phyloP scores from a whole-genome alignment of 345 rosid genomes.

The Tarenaya hassleriana region DNA sequence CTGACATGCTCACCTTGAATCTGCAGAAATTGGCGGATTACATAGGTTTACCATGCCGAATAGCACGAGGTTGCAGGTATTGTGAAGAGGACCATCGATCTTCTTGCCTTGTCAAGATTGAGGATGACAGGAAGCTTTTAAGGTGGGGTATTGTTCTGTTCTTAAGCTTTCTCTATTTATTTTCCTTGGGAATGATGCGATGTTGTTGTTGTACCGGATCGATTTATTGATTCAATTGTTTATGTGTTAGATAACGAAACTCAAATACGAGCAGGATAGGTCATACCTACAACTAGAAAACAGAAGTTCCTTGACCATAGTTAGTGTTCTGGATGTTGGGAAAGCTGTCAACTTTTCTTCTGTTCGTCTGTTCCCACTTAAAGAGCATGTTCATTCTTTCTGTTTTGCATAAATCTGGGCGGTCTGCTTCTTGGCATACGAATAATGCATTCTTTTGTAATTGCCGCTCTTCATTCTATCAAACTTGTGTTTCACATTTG shows the following conservation, averaged over 20 bases:
- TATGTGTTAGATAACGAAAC: too few relatives aligned
- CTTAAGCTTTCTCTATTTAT: conserved; percentile 3
- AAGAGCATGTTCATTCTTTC: too few relatives aligned
- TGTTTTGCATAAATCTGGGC: too few relatives aligned
- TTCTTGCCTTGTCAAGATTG: conserved; percentile 89
- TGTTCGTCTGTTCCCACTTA: too few relatives aligned
- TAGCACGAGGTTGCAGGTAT: conserved; percentile 90
- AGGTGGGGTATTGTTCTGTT: conserved; percentile 40
- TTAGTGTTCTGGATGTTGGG: too few relatives aligned
- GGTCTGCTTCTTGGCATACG: conserved; percentile 18
- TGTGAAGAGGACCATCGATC: conserved; percentile 78
- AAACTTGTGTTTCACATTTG: conserved; percentile 1
- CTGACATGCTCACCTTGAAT: conserved; percentile 15
- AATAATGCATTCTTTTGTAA: conserved; percentile 6
- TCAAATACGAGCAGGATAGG: too few relatives aligned
- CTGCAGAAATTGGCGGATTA: conserved; percentile 91
- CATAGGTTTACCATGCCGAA: conserved; percentile 95
- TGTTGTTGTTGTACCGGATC: too few relatives aligned
- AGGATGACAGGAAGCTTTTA: conserved; percentile 55
- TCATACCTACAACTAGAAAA: too few relatives aligned
- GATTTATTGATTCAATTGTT: not conserved
- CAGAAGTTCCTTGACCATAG: too few relatives aligned
- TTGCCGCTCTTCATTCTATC: not conserved
- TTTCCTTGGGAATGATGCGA: too few relatives aligned
- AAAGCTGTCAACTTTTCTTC: too few relatives aligned